Evolutionary conservation across 345 rosid genomes (phyloP), one percentile per base, ranked within the genome.

Genomic region (Atalantia buxifolia): DNA sequence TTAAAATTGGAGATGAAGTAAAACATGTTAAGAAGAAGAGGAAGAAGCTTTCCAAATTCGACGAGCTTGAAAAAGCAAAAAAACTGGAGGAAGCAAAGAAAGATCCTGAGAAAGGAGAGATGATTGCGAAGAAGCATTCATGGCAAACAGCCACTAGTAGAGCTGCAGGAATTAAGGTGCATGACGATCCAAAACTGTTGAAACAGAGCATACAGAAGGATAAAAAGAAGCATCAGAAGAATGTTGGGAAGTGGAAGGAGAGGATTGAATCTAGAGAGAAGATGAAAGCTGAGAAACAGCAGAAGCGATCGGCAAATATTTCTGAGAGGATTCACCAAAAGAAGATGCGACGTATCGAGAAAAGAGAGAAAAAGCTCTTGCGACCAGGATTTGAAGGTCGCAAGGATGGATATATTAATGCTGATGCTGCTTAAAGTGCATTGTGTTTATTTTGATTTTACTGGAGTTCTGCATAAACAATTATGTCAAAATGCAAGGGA

Each of bases 341-440:
- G 80, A 95, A 93, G 90, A 38, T 25, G 88, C 81, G 94, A 24
- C 80, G 86, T 74, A 92, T 93, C 30, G 97, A 91, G 0, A 95
- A 92, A 82, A 87, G 99, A 72, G 97, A 96, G 92, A 95, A 92
- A 76, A 92, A 94, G 87, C 93, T 94, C 64, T 35, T 90, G 78
- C 85, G 97, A 66, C 96, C 99, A 9, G 97, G 98, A n/a, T 92
- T 93, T 79, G 97, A 91, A 91, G 98, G 98, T 67, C 93, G 66
- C 66, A 63, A 31, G 24, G 68, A 65, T 30, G 68, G 68, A 7
- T 65, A 30, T 64, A 18, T 31, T 64, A 64, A 64, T 30, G n/a
- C 18, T 7, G 21, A 30, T 16, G 10, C 67, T 18, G 22, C 38
- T 31, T 64, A 64, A 30, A 10, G 25, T 31, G 68, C 40, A 31